These are phyloP conservation scores for Scytalidium sp. DNA, from an alignment of 2,329 filamentous ascomycete genomes.

Conservation along the genomic window DNA sequence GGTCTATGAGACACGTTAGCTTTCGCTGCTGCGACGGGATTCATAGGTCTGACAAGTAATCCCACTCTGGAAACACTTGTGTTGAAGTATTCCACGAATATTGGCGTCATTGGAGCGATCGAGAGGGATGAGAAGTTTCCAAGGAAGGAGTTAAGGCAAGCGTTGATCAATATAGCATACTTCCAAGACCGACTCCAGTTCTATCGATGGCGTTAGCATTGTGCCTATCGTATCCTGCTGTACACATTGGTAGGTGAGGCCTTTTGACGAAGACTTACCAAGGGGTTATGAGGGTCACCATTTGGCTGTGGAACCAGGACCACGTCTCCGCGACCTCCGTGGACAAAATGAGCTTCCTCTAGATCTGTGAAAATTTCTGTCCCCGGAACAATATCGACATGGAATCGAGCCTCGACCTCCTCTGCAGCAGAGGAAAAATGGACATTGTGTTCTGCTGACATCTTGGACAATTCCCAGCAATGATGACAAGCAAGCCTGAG, in stretches of 20 bases:
- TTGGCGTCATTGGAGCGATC: constrained; percentile 31
- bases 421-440: not conserved
- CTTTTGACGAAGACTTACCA: too few relatives aligned
- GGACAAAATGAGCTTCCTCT: constrained; percentile 59
- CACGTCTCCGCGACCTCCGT: not conserved
- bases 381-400: constrained; percentile 22
- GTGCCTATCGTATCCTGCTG: not conserved
- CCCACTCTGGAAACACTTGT: constrained; percentile 31
- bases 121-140: constrained; percentile 33
- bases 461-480: too few relatives aligned
- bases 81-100: constrained; percentile 32
- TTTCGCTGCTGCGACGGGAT: not conserved
- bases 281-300: not conserved
- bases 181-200: constrained; percentile 33
- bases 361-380: constrained; percentile 47
- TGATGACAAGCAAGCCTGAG: too few relatives aligned
- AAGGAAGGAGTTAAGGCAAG: constrained; percentile 32
- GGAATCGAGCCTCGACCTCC: not conserved
- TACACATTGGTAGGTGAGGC: not conserved
- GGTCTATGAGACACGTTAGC: constrained; percentile 1
- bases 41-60: constrained; percentile 23
- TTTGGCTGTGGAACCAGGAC: constrained; percentile 1
- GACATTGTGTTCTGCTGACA: too few relatives aligned
- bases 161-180: constrained; percentile 27
- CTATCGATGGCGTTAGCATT: constrained; percentile 7